phyloP scores from a whole-genome alignment of 108 stramenopile species.

The Discostella pseudostelligera region DNA sequence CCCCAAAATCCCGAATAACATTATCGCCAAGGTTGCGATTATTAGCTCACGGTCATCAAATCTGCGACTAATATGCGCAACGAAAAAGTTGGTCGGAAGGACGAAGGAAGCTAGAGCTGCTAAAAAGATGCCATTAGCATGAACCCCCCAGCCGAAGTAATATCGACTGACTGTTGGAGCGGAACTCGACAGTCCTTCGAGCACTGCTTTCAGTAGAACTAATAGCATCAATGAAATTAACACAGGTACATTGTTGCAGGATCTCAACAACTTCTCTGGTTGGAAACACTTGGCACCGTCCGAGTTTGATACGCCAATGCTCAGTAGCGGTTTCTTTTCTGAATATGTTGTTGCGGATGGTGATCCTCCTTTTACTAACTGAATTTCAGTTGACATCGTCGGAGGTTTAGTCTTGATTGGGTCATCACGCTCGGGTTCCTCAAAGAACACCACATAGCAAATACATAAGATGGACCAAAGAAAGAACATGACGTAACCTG shows the following conservation, averaged over 20 bases:
- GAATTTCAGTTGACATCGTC: not conserved
- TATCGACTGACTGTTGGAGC: slow-evolving; percentile 40
- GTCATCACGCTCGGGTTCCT: slow-evolving; percentile 64
- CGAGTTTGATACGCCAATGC: not conserved
- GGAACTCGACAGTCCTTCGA: slow-evolving; percentile 41
- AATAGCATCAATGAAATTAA: slow-evolving; percentile 26
- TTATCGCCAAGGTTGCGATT: slow-evolving; percentile 31
- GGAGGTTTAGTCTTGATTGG: not conserved
- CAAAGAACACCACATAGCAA: slow-evolving; percentile 57
- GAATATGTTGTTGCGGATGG: not conserved
- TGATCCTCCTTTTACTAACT: slow-evolving; percentile 18
- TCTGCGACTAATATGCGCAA: slow-evolving; percentile 37
- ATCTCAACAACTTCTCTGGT: not conserved
- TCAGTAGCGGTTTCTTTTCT: slow-evolving; percentile 14
- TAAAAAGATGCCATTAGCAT: slow-evolving; percentile 32
- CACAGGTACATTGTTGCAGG: slow-evolving; percentile 37
- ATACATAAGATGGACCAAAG: slow-evolving; percentile 67
- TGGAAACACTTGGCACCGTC: not conserved
- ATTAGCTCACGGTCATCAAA: slow-evolving; percentile 49
- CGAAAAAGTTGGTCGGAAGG: slow-evolving; percentile 37
- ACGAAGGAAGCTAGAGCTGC: slow-evolving; percentile 37
- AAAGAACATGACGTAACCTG: slow-evolving; percentile 72
- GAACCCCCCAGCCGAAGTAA: slow-evolving; percentile 46
- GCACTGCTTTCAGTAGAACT: slow-evolving; percentile 32
- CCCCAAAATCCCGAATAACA: slow-evolving; percentile 36